Evolutionary conservation across 495 filamentous ascomycete species (phyloP).

Genomic region (Lophiotrema nucula): DNA sequence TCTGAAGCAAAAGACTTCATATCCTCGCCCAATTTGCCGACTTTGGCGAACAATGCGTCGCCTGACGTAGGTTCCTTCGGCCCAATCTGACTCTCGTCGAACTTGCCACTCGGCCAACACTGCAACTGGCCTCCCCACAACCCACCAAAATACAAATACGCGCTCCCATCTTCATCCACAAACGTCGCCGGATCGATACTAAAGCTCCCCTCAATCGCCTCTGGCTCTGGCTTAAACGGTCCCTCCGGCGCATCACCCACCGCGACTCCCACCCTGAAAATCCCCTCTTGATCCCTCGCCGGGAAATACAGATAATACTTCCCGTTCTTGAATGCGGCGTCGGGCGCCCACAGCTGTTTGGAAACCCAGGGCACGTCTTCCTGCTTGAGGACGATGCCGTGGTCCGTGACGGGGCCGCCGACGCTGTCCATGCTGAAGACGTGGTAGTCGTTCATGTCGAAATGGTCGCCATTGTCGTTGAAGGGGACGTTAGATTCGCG

Average conservation of each 20-base stretch:
- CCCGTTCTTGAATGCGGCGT: conserved; percentile 57
- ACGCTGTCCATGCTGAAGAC: conserved; percentile 56
- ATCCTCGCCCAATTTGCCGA: conserved; percentile 59
- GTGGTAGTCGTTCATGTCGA: conserved; percentile 74
- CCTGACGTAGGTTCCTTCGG: conserved; percentile 56
- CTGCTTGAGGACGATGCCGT: conserved; percentile 55
- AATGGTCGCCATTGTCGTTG: conserved; percentile 81
- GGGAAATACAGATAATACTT: conserved; percentile 68
- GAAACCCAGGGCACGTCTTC: conserved; percentile 62
- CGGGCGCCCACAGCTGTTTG: conserved; percentile 65
- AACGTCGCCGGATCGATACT: conserved; percentile 65
- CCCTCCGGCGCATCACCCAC: conserved; percentile 54
- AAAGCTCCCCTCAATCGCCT: conserved; percentile 59
- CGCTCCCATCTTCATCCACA: conserved; percentile 59
- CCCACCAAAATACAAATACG: conserved; percentile 65
- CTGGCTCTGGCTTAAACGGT: conserved; percentile 57
- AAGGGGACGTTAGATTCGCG: conserved; percentile 59
- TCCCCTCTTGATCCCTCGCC: conserved; percentile 55
- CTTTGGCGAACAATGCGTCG: conserved; percentile 56
- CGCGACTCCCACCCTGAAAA: conserved; percentile 67
- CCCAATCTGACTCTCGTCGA: conserved; percentile 47
- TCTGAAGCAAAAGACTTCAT: conserved; percentile 58
- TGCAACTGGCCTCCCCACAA: conserved; percentile 73
- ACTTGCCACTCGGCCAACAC: conserved; percentile 51
- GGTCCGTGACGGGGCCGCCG: conserved; percentile 55